A percentile compares a stretch with the other conserved stretches of the same genome.
phyloP scores from a whole-genome alignment of 83 land plant genomes.

The Picea abies region DNA sequence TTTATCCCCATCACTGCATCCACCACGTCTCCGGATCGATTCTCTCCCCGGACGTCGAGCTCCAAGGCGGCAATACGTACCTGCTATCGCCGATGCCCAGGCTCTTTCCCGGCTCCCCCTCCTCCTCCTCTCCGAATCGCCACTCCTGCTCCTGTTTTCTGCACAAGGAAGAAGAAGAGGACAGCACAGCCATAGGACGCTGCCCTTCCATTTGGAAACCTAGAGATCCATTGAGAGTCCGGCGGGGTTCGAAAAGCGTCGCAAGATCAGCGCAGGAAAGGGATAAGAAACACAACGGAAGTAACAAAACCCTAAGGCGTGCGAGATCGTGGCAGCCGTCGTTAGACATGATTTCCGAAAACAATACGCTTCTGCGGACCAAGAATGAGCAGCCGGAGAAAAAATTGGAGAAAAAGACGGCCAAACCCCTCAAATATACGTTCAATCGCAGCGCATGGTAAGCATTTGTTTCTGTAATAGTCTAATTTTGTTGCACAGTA shows the following conservation, averaged over 20 bases:
- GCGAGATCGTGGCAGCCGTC: neutral
- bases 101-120: neutral
- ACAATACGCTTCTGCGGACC: neutral
- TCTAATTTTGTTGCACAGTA: too few relatives aligned
- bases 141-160: too few relatives aligned
- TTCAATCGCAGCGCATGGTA: too few relatives aligned
- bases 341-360: slow-evolving; percentile 1
- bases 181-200: too few relatives aligned
- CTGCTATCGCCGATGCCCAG: neutral
- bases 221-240: neutral
- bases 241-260: neutral
- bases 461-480: too few relatives aligned
- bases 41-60: neutral
- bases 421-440: too few relatives aligned
- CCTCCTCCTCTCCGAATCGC: too few relatives aligned
- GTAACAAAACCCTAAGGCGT: neutral
- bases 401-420: too few relatives aligned
- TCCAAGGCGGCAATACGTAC: slow-evolving; percentile 2
- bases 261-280: neutral
- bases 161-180: neutral
- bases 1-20: neutral
- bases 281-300: neutral
- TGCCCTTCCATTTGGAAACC: too few relatives aligned
- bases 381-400: neutral
- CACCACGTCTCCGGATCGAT: slow-evolving; percentile 9